phyloP scores from a whole-genome alignment of 2,329 filamentous ascomycete genomes.

The Trichoderma arundinaceum region DNA sequence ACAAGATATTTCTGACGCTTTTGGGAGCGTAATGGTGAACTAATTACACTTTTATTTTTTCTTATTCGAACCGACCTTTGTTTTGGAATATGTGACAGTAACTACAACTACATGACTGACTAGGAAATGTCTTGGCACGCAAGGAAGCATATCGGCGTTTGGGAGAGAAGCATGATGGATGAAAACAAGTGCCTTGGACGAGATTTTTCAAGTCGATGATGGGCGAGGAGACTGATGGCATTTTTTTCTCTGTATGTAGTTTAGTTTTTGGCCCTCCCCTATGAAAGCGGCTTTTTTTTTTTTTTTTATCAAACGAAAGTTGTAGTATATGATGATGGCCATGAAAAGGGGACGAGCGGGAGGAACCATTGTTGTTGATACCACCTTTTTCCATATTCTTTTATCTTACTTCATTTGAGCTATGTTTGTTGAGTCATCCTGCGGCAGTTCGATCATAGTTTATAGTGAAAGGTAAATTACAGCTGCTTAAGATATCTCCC shows the following conservation, averaged over 20 bases:
- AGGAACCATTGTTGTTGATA: conserved; percentile 16
- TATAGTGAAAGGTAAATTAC: neutral
- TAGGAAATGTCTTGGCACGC: conserved; percentile 55
- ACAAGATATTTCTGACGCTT: conserved; percentile 60
- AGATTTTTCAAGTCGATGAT: conserved; percentile 9
- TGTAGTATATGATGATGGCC: conserved; percentile 17
- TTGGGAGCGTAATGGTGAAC: conserved; percentile 62
- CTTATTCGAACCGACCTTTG: neutral
- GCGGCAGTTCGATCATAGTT: neutral
- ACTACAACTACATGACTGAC: conserved; percentile 27
- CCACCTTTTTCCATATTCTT: conserved; percentile 13
- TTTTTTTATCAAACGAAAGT: conserved; percentile 6
- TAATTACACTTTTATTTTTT: conserved; percentile 33
- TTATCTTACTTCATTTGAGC: neutral
- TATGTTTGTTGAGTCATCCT: neutral
- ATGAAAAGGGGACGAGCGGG: conserved; percentile 16
- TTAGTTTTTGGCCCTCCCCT: conserved; percentile 18
- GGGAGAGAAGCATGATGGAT: conserved; percentile 27
- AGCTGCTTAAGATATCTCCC: neutral
- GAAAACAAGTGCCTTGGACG: conserved; percentile 1
- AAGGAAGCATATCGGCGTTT: conserved; percentile 44
- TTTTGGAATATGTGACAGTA: conserved; percentile 28
- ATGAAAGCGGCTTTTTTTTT: conserved; percentile 24
- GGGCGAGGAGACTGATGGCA: conserved; percentile 14
- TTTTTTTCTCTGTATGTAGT: conserved; percentile 28